Evolutionary conservation across 805 yeast genomes (phyloP).

Genomic region (Maudiozyma pseudohumilis): DNA sequence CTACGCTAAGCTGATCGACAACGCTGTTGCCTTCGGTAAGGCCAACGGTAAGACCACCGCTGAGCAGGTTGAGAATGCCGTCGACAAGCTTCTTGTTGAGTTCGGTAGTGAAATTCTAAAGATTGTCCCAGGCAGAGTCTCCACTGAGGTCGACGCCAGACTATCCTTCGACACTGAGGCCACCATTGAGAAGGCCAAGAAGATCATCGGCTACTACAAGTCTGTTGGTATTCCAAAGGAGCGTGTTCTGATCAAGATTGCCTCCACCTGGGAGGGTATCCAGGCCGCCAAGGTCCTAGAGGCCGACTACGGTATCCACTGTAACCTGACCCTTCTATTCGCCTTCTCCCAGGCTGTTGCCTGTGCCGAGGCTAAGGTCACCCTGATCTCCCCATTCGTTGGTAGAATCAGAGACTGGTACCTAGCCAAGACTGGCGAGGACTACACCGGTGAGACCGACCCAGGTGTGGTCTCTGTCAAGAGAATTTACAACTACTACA

Average conservation of each 20-base stretch:
- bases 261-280: conserved; percentile 99
- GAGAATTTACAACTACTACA: conserved; percentile 91
- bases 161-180: conserved; percentile 92
- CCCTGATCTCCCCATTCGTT: conserved; percentile 96
- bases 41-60: conserved; percentile 39
- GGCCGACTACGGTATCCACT: conserved; percentile 80
- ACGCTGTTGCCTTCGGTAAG: conserved; percentile 82
- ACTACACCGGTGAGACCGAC: conserved; percentile 65
- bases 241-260: conserved; percentile 88
- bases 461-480: conserved; percentile 95
- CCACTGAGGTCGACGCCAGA: conserved; percentile 98
- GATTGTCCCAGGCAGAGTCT: conserved; percentile 97
- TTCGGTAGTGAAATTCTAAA: conserved; percentile 88
- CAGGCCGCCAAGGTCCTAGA: conserved; percentile 97
- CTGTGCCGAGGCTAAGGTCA: conserved; percentile 93
- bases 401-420: conserved; percentile 99
- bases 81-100: conserved; percentile 88
- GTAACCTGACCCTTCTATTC: conserved; percentile 90
- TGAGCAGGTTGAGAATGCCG: conserved; percentile 69
- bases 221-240: conserved; percentile 78
- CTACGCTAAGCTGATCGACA: conserved; percentile 82
- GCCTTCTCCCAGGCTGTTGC: conserved; percentile 97
- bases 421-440: conserved; percentile 88
- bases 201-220: conserved; percentile 81
- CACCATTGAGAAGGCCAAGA: conserved; percentile 86